These are phyloP conservation scores for Aphanomyces euteiches DNA, from an alignment of 352 stramenopile species.

Conservation along the genomic window DNA sequence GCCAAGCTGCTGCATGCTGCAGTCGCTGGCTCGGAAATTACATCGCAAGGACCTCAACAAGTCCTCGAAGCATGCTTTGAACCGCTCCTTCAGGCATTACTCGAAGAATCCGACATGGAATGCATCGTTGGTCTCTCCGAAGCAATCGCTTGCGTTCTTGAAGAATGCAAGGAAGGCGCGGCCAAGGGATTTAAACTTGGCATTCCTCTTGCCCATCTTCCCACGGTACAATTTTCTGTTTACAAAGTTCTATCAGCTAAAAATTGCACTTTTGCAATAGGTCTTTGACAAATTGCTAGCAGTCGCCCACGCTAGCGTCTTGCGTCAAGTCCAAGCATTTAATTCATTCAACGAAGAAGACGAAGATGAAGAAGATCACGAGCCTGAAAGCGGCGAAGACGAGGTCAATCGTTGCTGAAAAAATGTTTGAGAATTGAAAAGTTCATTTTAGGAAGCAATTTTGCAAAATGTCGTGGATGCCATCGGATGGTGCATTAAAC, in stretches of 20 bases:
- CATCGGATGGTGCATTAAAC: constrained; percentile 83
- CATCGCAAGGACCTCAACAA: constrained; percentile 71
- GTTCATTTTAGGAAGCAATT: constrained; percentile 21
- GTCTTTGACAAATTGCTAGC: constrained; percentile 69
- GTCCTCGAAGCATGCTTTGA: constrained; percentile 77
- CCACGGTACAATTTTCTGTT: constrained; percentile 34
- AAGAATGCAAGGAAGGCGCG: constrained; percentile 78
- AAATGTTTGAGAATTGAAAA: not conserved
- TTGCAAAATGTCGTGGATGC: constrained; percentile 63
- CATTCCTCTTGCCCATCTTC: constrained; percentile 63
- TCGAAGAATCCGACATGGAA: constrained; percentile 76
- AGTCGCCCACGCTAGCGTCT: constrained; percentile 56
- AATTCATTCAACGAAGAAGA: constrained; percentile 43
- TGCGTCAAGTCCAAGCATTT: constrained; percentile 53
- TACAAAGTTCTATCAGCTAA: not conserved
- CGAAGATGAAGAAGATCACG: constrained; percentile 62
- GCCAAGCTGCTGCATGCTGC: constrained; percentile 65
- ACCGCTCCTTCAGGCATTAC: constrained; percentile 57
- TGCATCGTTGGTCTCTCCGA: constrained; percentile 72
- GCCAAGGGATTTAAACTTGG: constrained; percentile 68
- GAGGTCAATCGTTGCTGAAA: not conserved
- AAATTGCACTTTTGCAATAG: constrained; percentile 6
- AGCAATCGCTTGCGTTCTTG: constrained; percentile 61
- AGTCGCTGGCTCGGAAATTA: constrained; percentile 57
- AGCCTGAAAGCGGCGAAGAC: no score